Conservation (phyloP, 176 grass and related monocot species). For the Lolium rigidum region DNA sequence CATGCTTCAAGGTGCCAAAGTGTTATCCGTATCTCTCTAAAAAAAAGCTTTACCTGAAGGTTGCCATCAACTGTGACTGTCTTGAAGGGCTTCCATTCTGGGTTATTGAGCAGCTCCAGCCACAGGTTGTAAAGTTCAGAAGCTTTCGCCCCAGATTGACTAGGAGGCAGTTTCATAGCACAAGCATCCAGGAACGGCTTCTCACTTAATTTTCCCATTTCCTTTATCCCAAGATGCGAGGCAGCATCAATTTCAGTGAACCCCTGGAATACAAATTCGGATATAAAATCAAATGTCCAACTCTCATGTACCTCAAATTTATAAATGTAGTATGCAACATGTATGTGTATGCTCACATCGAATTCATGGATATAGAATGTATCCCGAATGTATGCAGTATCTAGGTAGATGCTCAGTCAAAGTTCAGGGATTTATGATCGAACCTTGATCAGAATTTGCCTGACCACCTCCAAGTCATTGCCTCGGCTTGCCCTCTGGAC, state of each 20-base stretch:
- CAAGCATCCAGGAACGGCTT: slow-evolving; percentile 14
- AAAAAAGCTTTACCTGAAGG: background rate
- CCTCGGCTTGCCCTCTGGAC: no score
- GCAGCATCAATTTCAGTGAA: slow-evolving; percentile 16
- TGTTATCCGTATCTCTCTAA: background rate
- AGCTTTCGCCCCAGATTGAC: background rate
- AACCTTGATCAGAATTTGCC: background rate
- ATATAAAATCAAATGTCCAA: background rate
- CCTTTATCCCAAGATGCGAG: background rate
- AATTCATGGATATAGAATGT: background rate
- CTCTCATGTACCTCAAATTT: background rate
- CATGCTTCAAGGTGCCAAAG: background rate
- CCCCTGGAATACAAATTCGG: slow-evolving; percentile 4
- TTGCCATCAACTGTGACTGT: slow-evolving; percentile 3
- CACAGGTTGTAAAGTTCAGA: background rate
- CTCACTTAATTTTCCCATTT: background rate
- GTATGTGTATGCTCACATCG: background rate
- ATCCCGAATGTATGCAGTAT: background rate
- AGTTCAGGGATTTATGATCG: background rate
- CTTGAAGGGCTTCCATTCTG: background rate
- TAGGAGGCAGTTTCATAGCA: background rate
- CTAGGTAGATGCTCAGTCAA: no score
- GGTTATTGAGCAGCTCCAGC: background rate
- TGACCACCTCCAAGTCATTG: no score
- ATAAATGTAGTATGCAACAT: background rate